Conservation (phyloP, 2,329 filamentous ascomycete genomes). For the Xylariaceae sp. region DNA sequence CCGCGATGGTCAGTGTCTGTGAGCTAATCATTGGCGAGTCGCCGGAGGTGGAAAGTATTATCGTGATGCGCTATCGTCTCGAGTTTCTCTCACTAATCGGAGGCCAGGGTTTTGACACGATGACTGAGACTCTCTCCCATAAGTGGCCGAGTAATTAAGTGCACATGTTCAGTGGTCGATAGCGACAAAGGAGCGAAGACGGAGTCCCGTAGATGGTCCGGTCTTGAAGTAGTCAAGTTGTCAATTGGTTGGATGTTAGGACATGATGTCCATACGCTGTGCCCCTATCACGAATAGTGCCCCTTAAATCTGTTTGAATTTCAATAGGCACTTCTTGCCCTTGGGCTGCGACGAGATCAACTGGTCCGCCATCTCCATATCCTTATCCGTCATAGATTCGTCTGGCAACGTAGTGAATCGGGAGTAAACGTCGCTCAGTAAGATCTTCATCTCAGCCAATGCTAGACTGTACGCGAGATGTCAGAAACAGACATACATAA, state of each 20-base stretch:
- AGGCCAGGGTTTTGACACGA: neutral
- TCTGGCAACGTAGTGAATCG: conserved; percentile 53
- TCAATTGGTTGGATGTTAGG: neutral
- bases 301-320: conserved; percentile 32
- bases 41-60: neutral
- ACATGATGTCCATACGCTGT: neutral
- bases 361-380: conserved; percentile 63
- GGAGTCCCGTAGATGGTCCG: neutral
- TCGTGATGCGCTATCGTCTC: neutral
- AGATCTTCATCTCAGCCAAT: conserved; percentile 61
- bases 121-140: neutral
- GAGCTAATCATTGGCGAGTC: neutral
- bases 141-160: neutral
- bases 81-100: neutral
- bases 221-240: neutral
- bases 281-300: neutral
- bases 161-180: neutral
- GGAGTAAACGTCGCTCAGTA: conserved; percentile 59
- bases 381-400: conserved; percentile 45
- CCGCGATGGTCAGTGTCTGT: neutral
- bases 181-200: neutral
- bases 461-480: conserved; percentile 44
- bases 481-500: neutral
- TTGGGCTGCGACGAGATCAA: conserved; percentile 60
- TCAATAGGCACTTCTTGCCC: conserved; percentile 54